Percentiles rank a stretch among this genome's conserved stretches.
Evolutionary conservation across 441 rosid species (phyloP).

Genomic region (Gossypium trilobum): DNA sequence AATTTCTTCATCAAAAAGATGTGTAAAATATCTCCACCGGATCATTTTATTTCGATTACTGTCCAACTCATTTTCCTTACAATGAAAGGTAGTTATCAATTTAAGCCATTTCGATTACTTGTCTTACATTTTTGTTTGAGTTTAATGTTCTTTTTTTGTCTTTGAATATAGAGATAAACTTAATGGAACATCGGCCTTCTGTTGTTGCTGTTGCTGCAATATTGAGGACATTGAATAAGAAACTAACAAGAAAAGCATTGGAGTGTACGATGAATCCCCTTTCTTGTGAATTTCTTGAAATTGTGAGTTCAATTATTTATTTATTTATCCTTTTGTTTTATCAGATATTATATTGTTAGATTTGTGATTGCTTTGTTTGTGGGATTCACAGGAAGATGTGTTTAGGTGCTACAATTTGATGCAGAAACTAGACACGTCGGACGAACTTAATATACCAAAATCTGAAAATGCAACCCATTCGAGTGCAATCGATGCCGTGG

Average conservation of each 20-base stretch:
- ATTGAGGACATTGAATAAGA: conserved; percentile 30
- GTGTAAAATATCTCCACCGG: conserved; percentile 18
- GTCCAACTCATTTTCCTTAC: conserved; percentile 25
- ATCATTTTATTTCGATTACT: conserved; percentile 15
- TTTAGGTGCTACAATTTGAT: conserved; percentile 41
- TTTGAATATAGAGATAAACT: conserved; percentile 31
- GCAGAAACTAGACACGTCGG: conserved; percentile 25
- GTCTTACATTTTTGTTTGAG: neutral
- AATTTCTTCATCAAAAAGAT: conserved; percentile 29
- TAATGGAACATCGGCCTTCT: conserved; percentile 42
- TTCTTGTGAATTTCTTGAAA: conserved; percentile 32
- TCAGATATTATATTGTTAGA: neutral
- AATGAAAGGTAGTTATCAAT: conserved; percentile 31
- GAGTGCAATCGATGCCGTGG: conserved; percentile 14
- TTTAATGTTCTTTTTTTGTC: neutral
- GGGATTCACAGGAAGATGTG: conserved; percentile 40
- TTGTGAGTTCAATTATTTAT: conserved; percentile 30
- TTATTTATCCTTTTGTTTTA: neutral
- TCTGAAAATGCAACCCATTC: conserved; percentile 17
- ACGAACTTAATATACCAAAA: neutral
- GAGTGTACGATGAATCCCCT: conserved; percentile 29
- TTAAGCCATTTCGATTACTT: neutral
- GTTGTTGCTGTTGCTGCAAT: conserved; percentile 48
- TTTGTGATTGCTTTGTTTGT: neutral
- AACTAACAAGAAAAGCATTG: conserved; percentile 30